phyloP scores from a whole-genome alignment of 306 rosid genomes.

The Fagus crenata region DNA sequence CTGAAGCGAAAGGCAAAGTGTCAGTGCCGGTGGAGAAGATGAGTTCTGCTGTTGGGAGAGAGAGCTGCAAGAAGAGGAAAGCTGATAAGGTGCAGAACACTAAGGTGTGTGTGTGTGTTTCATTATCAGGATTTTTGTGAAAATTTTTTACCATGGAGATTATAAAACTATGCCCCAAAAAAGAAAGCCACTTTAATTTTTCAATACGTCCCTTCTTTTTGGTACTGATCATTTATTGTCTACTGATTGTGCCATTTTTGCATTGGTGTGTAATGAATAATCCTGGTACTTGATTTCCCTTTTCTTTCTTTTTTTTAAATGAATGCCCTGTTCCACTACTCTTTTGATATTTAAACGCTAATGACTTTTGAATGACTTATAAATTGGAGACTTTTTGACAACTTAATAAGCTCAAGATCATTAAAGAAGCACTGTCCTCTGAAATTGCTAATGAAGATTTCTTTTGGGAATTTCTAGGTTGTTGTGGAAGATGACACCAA shows the following conservation, averaged over 20 bases:
- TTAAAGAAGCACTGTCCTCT: neutral
- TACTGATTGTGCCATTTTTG: neutral
- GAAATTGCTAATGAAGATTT: neutral
- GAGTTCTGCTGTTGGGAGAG: constrained; percentile 38
- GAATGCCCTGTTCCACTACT: neutral
- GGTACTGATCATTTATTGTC: neutral
- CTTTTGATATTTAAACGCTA: neutral
- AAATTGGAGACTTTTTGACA: neutral
- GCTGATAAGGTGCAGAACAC: constrained; percentile 43
- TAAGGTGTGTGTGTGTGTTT: constrained; percentile 40
- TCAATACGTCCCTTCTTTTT: neutral
- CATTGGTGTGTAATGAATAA: neutral
- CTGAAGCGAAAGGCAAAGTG: constrained; percentile 25
- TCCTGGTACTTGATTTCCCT: constrained; percentile 3
- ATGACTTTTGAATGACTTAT: neutral
- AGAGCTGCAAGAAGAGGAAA: constrained; percentile 64
- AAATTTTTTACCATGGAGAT: neutral
- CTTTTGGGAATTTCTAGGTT: constrained; percentile 38
- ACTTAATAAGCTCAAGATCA: neutral
- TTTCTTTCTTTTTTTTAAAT: neutral
- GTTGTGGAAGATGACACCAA: constrained; percentile 46
- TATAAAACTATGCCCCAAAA: neutral
- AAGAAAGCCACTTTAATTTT: neutral
- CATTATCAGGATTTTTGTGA: neutral
- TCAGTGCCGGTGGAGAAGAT: constrained; percentile 34